Conservation (phyloP, 257 asterid species). For the Linderniella brevidens region DNA sequence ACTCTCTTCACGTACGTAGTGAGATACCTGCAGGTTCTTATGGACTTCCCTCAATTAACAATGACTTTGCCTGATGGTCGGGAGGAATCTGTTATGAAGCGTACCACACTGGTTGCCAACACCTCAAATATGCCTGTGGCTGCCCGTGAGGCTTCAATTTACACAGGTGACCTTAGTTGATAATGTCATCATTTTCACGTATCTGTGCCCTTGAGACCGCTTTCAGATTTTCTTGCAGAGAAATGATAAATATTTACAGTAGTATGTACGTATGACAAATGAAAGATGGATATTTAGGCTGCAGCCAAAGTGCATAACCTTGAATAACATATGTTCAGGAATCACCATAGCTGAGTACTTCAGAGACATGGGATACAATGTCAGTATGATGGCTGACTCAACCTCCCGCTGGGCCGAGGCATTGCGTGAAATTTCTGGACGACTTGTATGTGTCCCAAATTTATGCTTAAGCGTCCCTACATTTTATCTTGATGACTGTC, state of each 20-base stretch:
- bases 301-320: slow-evolving; percentile 27
- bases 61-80: slow-evolving; percentile 99
- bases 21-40: slow-evolving; percentile 57
- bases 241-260: too few species aligned
- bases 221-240: too few species aligned
- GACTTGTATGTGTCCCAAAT: slow-evolving; percentile 47
- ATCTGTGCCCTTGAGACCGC: too few species aligned
- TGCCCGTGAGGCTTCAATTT: too few species aligned
- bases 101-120: slow-evolving; percentile 96
- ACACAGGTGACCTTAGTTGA: too few species aligned
- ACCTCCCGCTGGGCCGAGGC: slow-evolving; percentile 99
- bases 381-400: slow-evolving; percentile 99
- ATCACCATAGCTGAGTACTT: slow-evolving; percentile 92
- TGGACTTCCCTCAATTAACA: slow-evolving; percentile 98
- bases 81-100: slow-evolving; percentile 98
- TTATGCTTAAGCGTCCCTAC: neutral
- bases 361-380: slow-evolving; percentile 99
- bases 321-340: slow-evolving; percentile 34
- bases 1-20: slow-evolving; percentile 10
- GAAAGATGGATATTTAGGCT: too few species aligned
- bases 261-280: too few species aligned
- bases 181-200: too few species aligned
- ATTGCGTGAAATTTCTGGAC: slow-evolving; percentile 97
- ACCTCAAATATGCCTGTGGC: slow-evolving; percentile 98
- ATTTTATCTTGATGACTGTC: too few species aligned